Evolutionary conservation across 2,329 filamentous ascomycete genomes (phyloP).

Genomic region (Ophiocordyceps sinensis): DNA sequence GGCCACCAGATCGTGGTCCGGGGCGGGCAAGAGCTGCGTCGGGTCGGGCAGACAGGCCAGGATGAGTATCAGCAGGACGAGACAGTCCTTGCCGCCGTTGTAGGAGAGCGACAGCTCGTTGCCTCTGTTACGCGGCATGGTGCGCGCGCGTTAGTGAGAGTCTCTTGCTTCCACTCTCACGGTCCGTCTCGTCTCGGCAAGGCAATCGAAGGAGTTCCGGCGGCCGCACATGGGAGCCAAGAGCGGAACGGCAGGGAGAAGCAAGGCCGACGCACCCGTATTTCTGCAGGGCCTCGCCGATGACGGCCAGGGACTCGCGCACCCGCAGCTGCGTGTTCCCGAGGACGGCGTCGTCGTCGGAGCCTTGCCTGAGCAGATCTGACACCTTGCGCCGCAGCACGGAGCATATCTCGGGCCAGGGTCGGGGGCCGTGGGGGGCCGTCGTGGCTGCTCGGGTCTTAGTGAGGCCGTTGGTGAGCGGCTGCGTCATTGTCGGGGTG

Average conservation of each 20-base stretch:
- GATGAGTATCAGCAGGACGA: conserved; percentile 80
- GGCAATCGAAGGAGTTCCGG: neutral
- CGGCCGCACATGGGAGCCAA: no score
- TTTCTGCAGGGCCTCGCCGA: conserved; percentile 57
- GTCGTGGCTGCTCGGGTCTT: neutral
- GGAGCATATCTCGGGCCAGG: conserved; percentile 28
- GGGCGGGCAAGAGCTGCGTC: conserved; percentile 1
- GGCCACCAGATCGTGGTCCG: conserved; percentile 12
- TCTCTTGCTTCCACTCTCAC: neutral
- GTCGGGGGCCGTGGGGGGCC: conserved; percentile 2
- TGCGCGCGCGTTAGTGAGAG: neutral
- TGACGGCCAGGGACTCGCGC: conserved; percentile 54
- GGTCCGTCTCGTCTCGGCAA: neutral
- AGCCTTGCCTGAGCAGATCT: conserved; percentile 47
- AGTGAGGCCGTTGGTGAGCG: conserved; percentile 1
- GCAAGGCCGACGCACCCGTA: conserved; percentile 47
- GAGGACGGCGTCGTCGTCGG: conserved; percentile 38
- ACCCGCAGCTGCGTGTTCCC: conserved; percentile 60
- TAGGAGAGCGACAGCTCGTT: conserved; percentile 80
- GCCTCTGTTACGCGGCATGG: conserved; percentile 32
- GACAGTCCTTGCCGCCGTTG: conserved; percentile 95
- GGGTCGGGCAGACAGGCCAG: conserved; percentile 44
- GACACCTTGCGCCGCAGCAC: conserved; percentile 45
- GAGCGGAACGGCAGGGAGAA: neutral
- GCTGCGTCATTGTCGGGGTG: neutral